Conservation (phyloP, 2,329 filamentous ascomycete species). For the Anthostomella pinea region DNA sequence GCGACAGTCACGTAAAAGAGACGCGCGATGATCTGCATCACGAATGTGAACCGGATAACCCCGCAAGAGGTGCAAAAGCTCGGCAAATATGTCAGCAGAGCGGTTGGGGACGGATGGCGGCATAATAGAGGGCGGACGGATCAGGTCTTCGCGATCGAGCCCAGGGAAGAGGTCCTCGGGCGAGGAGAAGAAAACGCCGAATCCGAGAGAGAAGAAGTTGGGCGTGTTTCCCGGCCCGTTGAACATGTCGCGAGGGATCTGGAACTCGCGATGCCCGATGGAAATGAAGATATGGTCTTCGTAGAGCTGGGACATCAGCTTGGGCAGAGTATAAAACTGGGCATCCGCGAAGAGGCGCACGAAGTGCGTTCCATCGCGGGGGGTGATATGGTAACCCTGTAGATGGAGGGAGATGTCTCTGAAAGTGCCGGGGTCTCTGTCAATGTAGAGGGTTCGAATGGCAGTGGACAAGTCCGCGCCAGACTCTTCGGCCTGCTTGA, state of each 20-base stretch:
- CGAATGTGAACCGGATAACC: constrained; percentile 80
- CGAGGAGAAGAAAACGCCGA: constrained; percentile 80
- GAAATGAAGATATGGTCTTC: constrained; percentile 90
- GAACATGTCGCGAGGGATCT: constrained; percentile 86
- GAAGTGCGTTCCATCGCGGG: constrained; percentile 80
- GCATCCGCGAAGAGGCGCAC: constrained; percentile 92
- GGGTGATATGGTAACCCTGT: constrained; percentile 85
- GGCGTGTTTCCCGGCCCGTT: constrained; percentile 82
- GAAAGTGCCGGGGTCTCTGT: constrained; percentile 87
- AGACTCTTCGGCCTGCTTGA: constrained; percentile 60
- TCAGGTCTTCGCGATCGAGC: constrained; percentile 70
- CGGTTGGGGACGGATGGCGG: constrained; percentile 79
- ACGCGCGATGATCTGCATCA: constrained; percentile 70
- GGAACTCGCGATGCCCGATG: constrained; percentile 83
- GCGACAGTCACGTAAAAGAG: constrained; percentile 78
- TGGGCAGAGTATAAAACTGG: constrained; percentile 89
- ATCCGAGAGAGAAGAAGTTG: constrained; percentile 93
- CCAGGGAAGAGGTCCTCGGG: constrained; percentile 83
- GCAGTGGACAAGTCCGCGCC: constrained; percentile 47
- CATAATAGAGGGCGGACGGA: constrained; percentile 82
- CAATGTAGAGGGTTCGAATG: constrained; percentile 86
- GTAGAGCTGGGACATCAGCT: constrained; percentile 85
- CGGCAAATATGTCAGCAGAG: constrained; percentile 78
- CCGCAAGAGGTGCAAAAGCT: constrained; percentile 76
- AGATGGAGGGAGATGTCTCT: constrained; percentile 85